Conservation (phyloP, 1,139 yeast genomes). For the Arxiozyma heterogenica region DNA sequence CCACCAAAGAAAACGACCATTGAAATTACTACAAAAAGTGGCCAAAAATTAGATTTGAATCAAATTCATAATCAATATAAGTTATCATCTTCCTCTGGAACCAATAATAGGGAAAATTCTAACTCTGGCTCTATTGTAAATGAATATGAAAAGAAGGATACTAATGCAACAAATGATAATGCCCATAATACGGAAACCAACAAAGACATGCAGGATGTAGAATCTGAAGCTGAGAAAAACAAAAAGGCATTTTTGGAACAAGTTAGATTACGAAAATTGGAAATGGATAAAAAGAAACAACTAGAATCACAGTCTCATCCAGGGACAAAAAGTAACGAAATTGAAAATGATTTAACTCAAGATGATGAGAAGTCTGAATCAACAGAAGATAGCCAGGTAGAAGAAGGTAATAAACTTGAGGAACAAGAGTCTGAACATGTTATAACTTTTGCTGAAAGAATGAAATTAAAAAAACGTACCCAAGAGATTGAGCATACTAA, state of each 20-base stretch:
- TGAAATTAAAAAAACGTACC: conserved; percentile 7
- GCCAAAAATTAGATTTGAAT: conserved; percentile 26
- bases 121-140: neutral
- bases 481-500: neutral
- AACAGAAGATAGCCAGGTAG: too few species aligned
- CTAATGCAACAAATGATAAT: neutral
- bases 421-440: too few species aligned
- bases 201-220: neutral
- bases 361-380: too few species aligned
- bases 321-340: neutral
- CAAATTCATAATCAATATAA: conserved; percentile 15
- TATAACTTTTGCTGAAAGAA: conserved; percentile 10
- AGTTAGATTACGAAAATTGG: conserved; percentile 20
- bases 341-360: neutral
- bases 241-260: conserved; percentile 20
- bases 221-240: conserved; percentile 12
- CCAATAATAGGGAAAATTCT: neutral
- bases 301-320: neutral
- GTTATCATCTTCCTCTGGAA: neutral
- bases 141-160: neutral
- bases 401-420: too few species aligned
- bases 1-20: conserved; percentile 21
- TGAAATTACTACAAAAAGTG: conserved; percentile 30
- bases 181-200: neutral
- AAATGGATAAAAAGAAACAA: conserved; percentile 17